Base-by-base conservation (phyloP, 108 stramenopile genomes). In the Nannochloropsis oceanica region DNA sequence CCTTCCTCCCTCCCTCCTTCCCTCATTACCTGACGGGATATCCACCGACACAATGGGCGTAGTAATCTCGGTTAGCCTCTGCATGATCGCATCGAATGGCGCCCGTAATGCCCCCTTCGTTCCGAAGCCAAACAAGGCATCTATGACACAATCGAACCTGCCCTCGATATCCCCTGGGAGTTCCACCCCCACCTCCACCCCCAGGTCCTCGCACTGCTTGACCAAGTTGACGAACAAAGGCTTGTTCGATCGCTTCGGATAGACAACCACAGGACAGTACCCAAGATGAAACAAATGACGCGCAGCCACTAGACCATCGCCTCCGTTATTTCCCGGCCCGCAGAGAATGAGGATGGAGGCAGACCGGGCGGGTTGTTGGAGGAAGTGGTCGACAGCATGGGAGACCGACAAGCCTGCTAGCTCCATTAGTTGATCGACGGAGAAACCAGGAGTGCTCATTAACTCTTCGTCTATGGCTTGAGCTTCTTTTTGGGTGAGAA, bases 311-410 rank as follows among this genome's bases (percentile, higher is more conserved):
- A 99, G 94, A 12, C 97, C 99, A 87, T 99, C 99, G n/a, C 99
- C 99, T 43, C 99, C 99, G 86, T 99, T 99, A 92, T 99, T 99
- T 0, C 99, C 99, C 2, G 99, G 99, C 8, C 99, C 96, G 81
- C 92, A 93, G 26, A 95, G 83, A 79, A 95, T 26, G 92, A 85
- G 92, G 43, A 96, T 93, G 22, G 96, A 96, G 84, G 94, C 93
- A 9, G 59, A 73, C 59, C 59, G 59, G 59, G 59, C n/a, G 22
- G 59, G 9, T n/a, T 73, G 59, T 10, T 18, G 22, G 18, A 73
- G 59, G 59, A 73, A 73, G n/a, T 73, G 22, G n/a, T 73, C 22
- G 59, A 73, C n/a, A n/a, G 59, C 59, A 5, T n/a, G 18, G 0
- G 99, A 97, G 22, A 97, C 96, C 25, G 95, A 84, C 18, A 98